These are phyloP conservation scores for Vigna mungo DNA, from an alignment of 306 rosid species.

Conservation along the genomic window DNA sequence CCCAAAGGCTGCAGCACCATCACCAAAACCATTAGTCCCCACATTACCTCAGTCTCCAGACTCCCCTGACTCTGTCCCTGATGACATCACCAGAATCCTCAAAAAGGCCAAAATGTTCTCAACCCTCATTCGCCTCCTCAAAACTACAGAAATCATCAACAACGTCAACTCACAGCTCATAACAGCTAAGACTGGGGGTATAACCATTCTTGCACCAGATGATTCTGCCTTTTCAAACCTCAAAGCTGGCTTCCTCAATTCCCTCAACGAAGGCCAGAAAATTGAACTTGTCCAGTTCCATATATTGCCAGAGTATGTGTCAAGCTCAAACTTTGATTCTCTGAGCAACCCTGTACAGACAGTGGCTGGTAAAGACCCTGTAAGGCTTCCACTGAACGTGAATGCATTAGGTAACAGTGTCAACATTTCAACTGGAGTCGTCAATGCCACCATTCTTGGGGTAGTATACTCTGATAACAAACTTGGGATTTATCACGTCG, in stretches of 20 bases:
- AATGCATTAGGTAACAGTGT: slow-evolving; percentile 59
- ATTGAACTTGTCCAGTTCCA: slow-evolving; percentile 45
- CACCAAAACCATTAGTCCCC: slow-evolving; percentile 41
- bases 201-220: slow-evolving; percentile 49
- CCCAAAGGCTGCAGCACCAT: slow-evolving; percentile 25
- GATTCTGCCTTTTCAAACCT: slow-evolving; percentile 38
- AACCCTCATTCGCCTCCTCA: slow-evolving; percentile 44
- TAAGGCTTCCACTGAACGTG: slow-evolving; percentile 50
- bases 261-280: slow-evolving; percentile 38
- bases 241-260: slow-evolving; percentile 45
- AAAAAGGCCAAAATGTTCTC: slow-evolving; percentile 47
- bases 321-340: slow-evolving; percentile 43
- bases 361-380: slow-evolving; percentile 30
- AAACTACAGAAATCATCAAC: slow-evolving; percentile 51
- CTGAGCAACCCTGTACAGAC: slow-evolving; percentile 48
- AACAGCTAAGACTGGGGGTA: slow-evolving; percentile 44
- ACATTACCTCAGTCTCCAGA: slow-evolving; percentile 47
- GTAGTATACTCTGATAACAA: slow-evolving; percentile 58
- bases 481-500: slow-evolving; percentile 61
- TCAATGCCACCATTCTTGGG: slow-evolving; percentile 58
- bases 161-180: slow-evolving; percentile 51
- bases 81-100: slow-evolving; percentile 46
- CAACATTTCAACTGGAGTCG: slow-evolving; percentile 67
- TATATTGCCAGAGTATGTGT: slow-evolving; percentile 34
- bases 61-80: slow-evolving; percentile 36